Percentiles rank a stretch among this genome's conserved stretches.
Evolutionary conservation across 208 protist genomes (phyloP).

Genomic region (Trichomonas gallinae): DNA sequence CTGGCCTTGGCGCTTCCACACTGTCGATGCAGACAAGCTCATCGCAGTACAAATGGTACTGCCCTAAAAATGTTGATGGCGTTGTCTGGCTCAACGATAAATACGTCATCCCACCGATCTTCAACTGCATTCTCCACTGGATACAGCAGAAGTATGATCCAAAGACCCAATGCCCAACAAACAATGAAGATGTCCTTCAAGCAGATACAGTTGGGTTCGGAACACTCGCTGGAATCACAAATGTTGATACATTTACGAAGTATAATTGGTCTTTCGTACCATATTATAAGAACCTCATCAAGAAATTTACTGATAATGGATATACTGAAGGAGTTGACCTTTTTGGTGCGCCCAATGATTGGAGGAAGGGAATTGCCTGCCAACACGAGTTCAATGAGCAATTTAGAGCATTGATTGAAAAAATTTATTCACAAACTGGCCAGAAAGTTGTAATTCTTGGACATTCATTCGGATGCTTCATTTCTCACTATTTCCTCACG

Average conservation of each 20-base stretch:
- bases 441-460: neutral
- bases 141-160: neutral
- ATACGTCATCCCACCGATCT: neutral
- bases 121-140: neutral
- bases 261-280: neutral
- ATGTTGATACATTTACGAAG: neutral
- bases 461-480: neutral
- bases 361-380: neutral
- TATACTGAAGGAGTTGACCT: neutral
- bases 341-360: neutral
- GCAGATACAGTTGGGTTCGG: neutral
- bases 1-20: neutral
- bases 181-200: neutral
- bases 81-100: neutral
- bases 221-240: neutral
- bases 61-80: neutral
- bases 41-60: neutral
- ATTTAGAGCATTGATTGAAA: neutral
- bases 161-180: neutral
- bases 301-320: neutral
- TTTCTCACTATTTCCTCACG: neutral
- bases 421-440: neutral
- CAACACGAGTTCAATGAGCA: neutral
- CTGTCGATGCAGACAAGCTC: neutral
- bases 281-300: neutral